Evolutionary conservation across 331 rosid species (phyloP).

Genomic region (Rosa hybrid): DNA sequence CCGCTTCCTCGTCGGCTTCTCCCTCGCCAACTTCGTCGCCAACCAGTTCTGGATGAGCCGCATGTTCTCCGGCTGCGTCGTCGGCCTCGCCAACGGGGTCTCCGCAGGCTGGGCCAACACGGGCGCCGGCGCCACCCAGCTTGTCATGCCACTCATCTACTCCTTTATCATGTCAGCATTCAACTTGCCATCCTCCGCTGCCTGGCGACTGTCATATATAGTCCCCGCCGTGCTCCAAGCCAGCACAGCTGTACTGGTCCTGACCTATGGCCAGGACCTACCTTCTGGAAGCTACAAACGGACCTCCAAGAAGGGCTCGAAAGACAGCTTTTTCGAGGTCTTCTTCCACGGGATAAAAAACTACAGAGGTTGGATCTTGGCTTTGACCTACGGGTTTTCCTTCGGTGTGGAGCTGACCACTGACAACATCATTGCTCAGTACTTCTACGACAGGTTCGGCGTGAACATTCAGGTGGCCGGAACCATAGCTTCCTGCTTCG

Average conservation of each 20-base stretch:
- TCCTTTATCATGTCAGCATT: conserved; percentile 23
- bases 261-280: conserved; percentile 47
- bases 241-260: conserved; percentile 39
- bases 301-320: background rate
- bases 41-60: conserved; percentile 69
- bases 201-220: conserved; percentile 50
- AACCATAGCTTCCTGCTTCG: conserved; percentile 56
- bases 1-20: conserved; percentile 57
- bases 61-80: conserved; percentile 50
- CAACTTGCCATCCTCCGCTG: conserved; percentile 36
- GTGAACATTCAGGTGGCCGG: conserved; percentile 49
- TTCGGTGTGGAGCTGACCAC: conserved; percentile 60
- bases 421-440: conserved; percentile 54
- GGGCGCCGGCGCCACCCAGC: conserved; percentile 57
- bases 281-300: conserved; percentile 27
- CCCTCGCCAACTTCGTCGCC: conserved; percentile 59
- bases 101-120: conserved; percentile 67
- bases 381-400: conserved; percentile 38
- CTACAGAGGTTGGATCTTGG: conserved; percentile 60
- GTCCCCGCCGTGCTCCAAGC: conserved; percentile 47
- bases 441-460: conserved; percentile 52
- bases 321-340: conserved; percentile 11
- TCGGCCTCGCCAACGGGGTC: conserved; percentile 61
- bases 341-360: conserved; percentile 30
- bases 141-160: conserved; percentile 57